phyloP scores from a whole-genome alignment of 345 rosid genomes.

The Euclidium syriacum region DNA sequence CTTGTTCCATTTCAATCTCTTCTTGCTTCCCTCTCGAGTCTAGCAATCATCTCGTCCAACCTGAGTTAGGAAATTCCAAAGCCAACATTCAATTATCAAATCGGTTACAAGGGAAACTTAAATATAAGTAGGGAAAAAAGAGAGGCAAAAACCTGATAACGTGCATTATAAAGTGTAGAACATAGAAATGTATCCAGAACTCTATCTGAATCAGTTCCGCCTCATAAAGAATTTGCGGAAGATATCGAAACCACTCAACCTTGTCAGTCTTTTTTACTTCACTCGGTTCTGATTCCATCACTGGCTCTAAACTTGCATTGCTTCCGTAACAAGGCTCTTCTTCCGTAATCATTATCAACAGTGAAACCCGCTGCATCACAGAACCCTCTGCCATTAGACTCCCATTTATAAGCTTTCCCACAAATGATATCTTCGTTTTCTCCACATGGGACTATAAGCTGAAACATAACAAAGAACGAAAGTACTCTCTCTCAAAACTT shows the following conservation, averaged over 20 bases:
- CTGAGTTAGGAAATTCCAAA: slow-evolving; percentile 4
- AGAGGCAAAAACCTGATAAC: slow-evolving; percentile 41
- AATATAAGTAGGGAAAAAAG: too few relatives aligned
- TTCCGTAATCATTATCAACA: slow-evolving; percentile 33
- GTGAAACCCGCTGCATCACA: slow-evolving; percentile 68
- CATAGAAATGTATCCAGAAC: too few relatives aligned
- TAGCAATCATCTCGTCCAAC: slow-evolving; percentile 39
- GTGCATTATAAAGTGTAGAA: too few relatives aligned
- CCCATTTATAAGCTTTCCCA: slow-evolving; percentile 67
- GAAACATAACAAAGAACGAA: slow-evolving; percentile 11
- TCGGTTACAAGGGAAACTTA: not conserved
- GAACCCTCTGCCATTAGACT: slow-evolving; percentile 70
- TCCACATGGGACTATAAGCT: slow-evolving; percentile 79
- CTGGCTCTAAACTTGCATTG: slow-evolving; percentile 51
- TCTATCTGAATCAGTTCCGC: too few relatives aligned
- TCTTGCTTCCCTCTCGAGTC: slow-evolving; percentile 39
- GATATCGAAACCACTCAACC: slow-evolving; percentile 19
- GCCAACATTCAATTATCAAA: not conserved
- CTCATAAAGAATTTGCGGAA: too few relatives aligned
- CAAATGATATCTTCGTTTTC: slow-evolving; percentile 50
- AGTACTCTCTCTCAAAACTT: slow-evolving; percentile 1
- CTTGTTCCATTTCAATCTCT: too few relatives aligned
- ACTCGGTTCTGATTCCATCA: slow-evolving; percentile 54
- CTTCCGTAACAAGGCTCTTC: slow-evolving; percentile 61
- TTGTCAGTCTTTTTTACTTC: slow-evolving; percentile 30